Conservation (phyloP, 306 rosid genomes). For the Sindora glabra region DNA sequence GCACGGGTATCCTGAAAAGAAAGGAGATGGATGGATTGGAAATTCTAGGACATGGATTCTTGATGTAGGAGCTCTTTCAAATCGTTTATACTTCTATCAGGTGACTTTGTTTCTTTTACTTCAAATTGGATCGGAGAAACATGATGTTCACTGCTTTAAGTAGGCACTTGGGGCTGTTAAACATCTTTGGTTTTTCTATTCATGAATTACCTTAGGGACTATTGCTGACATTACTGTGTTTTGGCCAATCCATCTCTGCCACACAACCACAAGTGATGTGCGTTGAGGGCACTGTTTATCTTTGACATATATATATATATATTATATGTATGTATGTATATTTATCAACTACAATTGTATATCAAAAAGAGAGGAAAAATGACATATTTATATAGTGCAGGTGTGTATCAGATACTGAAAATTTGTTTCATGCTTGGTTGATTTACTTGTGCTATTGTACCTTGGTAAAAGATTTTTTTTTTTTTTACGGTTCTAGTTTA, state of each 20-base stretch:
- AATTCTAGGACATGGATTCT: conserved; percentile 49
- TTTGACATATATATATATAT: too few relatives aligned
- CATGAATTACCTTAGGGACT: neutral
- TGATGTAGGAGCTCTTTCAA: conserved; percentile 46
- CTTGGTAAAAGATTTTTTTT: too few relatives aligned
- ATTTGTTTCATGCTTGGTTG: neutral
- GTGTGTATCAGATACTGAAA: neutral
- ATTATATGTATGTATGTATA: too few relatives aligned
- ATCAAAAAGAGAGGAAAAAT: too few relatives aligned
- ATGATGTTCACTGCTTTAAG: too few relatives aligned
- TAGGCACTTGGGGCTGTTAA: neutral
- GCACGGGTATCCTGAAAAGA: conserved; percentile 41
- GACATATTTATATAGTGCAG: neutral
- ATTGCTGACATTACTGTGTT: neutral
- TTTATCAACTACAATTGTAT: too few relatives aligned
- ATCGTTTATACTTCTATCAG: conserved; percentile 47
- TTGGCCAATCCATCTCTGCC: neutral
- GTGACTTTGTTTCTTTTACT: conserved; percentile 11
- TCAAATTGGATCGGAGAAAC: neutral
- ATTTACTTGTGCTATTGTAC: neutral
- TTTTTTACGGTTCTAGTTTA: too few relatives aligned
- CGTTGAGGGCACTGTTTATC: neutral
- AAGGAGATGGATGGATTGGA: conserved; percentile 61
- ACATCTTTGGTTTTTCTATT: neutral
- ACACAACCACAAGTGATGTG: neutral